A percentile compares a stretch with the other conserved stretches of the same genome.
phyloP scores from a whole-genome alignment of 495 filamentous ascomycete species.

The Geoglossum glabrum region DNA sequence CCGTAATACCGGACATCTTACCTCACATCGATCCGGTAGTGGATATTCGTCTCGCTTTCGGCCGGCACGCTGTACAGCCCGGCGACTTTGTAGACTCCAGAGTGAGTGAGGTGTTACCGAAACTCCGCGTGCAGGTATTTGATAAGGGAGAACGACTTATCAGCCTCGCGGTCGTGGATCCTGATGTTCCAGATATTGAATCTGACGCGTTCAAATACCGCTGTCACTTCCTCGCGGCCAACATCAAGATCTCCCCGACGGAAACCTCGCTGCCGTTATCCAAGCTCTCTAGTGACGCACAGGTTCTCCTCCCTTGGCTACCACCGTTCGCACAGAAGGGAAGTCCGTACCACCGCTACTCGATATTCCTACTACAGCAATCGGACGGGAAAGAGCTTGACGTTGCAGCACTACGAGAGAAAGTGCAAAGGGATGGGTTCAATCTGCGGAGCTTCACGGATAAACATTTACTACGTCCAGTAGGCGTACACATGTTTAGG shows the following conservation, averaged over 20 bases:
- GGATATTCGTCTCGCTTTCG: constrained; percentile 65
- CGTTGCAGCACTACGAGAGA: constrained; percentile 32
- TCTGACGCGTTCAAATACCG: constrained; percentile 58
- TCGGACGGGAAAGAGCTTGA: constrained; percentile 38
- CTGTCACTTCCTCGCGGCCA: constrained; percentile 67
- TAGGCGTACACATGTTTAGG: constrained; percentile 76
- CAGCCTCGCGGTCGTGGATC: constrained; percentile 67
- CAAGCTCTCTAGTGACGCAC: constrained; percentile 29
- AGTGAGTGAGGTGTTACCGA: constrained; percentile 46
- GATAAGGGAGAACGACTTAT: constrained; percentile 61
- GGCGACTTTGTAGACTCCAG: constrained; percentile 58
- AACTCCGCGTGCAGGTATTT: constrained; percentile 67
- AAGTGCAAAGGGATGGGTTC: constrained; percentile 39
- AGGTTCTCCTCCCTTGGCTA: constrained; percentile 61
- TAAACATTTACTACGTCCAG: constrained; percentile 43
- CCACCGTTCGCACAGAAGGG: constrained; percentile 79
- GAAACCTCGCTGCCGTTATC: constrained; percentile 30
- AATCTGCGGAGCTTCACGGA: constrained; percentile 49
- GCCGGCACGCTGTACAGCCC: constrained; percentile 40
- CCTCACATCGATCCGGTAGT: constrained; percentile 58
- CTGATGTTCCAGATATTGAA: constrained; percentile 69
- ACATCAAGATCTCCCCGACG: constrained; percentile 38
- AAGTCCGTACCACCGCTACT: constrained; percentile 72
- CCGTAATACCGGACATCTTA: constrained; percentile 83
- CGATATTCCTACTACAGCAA: constrained; percentile 70